A percentile compares a stretch with the other conserved stretches of the same genome.
Evolutionary conservation across 2,329 filamentous ascomycete genomes (phyloP).

Genomic region (Colletotrichum sidae): DNA sequence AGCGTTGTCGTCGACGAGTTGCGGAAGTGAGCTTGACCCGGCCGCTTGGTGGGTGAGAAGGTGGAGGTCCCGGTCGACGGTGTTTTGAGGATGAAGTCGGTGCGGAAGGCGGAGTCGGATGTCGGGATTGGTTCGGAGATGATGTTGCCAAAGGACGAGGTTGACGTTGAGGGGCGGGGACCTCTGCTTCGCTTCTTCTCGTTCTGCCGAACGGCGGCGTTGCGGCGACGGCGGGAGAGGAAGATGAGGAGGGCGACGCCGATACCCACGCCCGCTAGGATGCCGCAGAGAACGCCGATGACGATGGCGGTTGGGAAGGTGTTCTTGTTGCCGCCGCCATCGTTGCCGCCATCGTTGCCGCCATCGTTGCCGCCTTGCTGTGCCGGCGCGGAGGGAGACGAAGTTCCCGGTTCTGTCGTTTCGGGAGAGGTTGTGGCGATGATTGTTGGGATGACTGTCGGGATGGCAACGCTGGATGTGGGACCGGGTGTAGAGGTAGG

Average conservation of each 20-base stretch:
- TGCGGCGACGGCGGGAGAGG: conserved; percentile 48
- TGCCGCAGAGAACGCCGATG: conserved; percentile 60
- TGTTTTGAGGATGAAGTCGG: conserved; percentile 64
- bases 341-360: conserved; percentile 22
- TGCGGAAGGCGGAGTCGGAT: conserved; percentile 55
- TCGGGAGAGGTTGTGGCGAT: conserved; percentile 40
- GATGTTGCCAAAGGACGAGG: conserved; percentile 59
- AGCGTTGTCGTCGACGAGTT: conserved; percentile 27
- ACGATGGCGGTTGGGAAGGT: conserved; percentile 53
- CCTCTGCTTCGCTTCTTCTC: conserved; percentile 38
- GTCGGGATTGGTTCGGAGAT: conserved; percentile 68
- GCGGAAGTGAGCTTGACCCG: conserved; percentile 21
- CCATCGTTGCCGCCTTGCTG: conserved; percentile 28
- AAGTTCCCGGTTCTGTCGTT: background rate
- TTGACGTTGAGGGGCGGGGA: conserved; percentile 43
- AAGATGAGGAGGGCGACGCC: conserved; percentile 55
- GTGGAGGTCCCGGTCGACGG: conserved; percentile 45
- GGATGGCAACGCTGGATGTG: conserved; percentile 39
- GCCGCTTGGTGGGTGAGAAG: conserved; percentile 39
- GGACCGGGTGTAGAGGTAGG: conserved; percentile 40
- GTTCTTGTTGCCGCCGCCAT: conserved; percentile 24
- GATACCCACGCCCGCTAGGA: conserved; percentile 54
- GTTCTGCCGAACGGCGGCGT: conserved; percentile 34
- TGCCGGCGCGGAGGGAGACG: conserved; percentile 39
- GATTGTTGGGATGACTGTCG: conserved; percentile 39